phyloP scores from a whole-genome alignment of 2,329 filamentous ascomycete genomes.

The Cordyceps tenuipes region DNA sequence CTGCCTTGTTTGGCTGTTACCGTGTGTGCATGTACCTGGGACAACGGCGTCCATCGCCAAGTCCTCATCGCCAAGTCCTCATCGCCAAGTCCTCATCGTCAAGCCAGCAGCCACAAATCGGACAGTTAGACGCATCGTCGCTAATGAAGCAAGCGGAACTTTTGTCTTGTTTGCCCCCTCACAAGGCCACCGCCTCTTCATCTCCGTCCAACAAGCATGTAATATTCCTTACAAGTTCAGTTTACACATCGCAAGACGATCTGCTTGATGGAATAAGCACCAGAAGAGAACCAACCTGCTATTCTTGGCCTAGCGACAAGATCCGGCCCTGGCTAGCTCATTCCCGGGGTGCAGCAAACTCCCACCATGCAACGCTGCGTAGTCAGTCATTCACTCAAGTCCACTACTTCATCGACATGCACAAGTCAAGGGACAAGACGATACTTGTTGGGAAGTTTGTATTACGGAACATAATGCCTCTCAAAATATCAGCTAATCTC shows the following conservation, averaged over 20 bases:
- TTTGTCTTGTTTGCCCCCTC: background rate
- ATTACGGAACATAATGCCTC: background rate
- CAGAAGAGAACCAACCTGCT: background rate
- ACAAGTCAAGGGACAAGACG: background rate
- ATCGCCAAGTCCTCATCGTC: constrained; percentile 5
- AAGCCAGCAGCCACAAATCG: constrained; percentile 4
- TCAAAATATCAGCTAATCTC: background rate
- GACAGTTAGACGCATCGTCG: background rate
- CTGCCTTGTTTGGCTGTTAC: too few species aligned
- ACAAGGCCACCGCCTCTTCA: background rate
- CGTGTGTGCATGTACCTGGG: background rate
- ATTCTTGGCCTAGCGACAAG: background rate
- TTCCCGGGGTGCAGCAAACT: background rate
- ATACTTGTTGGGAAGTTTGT: background rate
- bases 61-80: constrained; percentile 1
- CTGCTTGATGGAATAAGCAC: background rate
- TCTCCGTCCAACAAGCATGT: background rate
- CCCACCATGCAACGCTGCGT: background rate
- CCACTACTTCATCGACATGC: background rate
- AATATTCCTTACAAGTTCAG: background rate
- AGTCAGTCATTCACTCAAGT: background rate
- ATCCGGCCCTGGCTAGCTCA: background rate
- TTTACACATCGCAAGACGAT: background rate
- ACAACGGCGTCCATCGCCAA: background rate
- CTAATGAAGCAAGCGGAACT: background rate